Evolutionary conservation across 2,329 filamentous ascomycete species (phyloP).

Genomic region (Cadophora sp.): DNA sequence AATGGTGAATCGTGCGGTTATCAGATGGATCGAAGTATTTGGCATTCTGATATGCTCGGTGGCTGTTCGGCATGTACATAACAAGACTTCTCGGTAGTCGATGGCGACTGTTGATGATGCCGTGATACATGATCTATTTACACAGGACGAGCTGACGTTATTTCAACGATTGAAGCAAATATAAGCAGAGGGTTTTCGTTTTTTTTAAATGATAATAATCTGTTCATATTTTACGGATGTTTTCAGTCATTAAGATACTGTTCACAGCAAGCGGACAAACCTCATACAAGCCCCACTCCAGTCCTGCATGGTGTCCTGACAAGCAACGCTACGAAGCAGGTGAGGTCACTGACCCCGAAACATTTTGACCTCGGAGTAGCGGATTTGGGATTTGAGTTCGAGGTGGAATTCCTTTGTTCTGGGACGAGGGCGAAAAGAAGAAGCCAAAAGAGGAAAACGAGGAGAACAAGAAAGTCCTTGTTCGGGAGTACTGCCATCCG

Average conservation of each 20-base stretch:
- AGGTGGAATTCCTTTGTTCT: not conserved
- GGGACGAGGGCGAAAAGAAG: too few species aligned
- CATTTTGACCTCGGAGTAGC: not conserved
- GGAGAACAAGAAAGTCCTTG: not conserved
- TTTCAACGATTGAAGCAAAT: too few species aligned
- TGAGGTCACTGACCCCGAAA: constrained; percentile 1
- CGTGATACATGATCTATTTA: not conserved
- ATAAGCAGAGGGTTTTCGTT: too few species aligned
- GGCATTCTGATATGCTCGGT: not conserved
- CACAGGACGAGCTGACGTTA: not conserved
- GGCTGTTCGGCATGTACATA: not conserved
- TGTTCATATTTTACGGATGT: not conserved
- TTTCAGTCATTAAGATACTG: not conserved
- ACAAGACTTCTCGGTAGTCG: not conserved
- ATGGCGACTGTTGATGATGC: not conserved
- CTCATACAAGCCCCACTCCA: not conserved
- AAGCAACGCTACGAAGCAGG: not conserved
- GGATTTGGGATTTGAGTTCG: not conserved
- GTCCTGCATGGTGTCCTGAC: not conserved
- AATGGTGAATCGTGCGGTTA: not conserved
- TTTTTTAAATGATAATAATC: too few species aligned
- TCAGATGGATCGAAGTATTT: not conserved
- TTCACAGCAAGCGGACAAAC: too few species aligned
- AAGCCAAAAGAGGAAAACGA: not conserved
- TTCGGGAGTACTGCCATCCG: constrained; percentile 7